Evolutionary conservation across 805 yeast species (phyloP), one percentile per base, ranked within the genome.

Genomic region (Lachancea waltii): DNA sequence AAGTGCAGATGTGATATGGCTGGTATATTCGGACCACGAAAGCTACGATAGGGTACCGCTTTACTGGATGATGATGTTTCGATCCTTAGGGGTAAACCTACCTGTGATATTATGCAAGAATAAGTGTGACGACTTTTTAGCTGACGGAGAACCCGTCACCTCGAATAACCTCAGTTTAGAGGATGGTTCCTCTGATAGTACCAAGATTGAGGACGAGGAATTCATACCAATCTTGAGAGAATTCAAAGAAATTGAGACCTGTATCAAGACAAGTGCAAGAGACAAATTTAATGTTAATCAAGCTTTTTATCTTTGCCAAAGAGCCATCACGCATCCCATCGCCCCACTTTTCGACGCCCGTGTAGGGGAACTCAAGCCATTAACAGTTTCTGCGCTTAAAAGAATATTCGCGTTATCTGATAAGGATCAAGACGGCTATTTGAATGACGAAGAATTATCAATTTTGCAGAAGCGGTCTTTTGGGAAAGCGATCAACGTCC

Each of bases 261-360:
- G 97, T 50, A 77, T 92, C 20, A 69, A 95, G 41, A 79, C 94
- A 48, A 82, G 94, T 50, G 95, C 97, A 2, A 81, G 80, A 49
- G 74, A 73, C n/a, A 81, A 79, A 46, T 72, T 78, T 49, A 89
- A 92, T 56, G 89, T 90, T 10, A 87, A 81, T 46, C 96, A 90
- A 57, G 48, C 62, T 1, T 89, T 89, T 49, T 92, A 92, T 58
- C 65, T 92, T 11, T 92, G 99, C 53, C 95, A 89, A 56, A 63
- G 97, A 34, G 90, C 97, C 0, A 87, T 90, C 0, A 82, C 90
- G 0, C 87, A 85, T 58, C 98, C 99, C 0, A 73, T 92, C 7
- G 79, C 96, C 0, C 98, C 99, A 1, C 60, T 92, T 18, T 92
- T 81, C 53, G 97, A 92, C 57, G 79, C 95, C n/a, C 85, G 87